Evolutionary conservation across 2,329 filamentous ascomycete genomes (phyloP).

Genomic region (Apiospora rasikravindrae): DNA sequence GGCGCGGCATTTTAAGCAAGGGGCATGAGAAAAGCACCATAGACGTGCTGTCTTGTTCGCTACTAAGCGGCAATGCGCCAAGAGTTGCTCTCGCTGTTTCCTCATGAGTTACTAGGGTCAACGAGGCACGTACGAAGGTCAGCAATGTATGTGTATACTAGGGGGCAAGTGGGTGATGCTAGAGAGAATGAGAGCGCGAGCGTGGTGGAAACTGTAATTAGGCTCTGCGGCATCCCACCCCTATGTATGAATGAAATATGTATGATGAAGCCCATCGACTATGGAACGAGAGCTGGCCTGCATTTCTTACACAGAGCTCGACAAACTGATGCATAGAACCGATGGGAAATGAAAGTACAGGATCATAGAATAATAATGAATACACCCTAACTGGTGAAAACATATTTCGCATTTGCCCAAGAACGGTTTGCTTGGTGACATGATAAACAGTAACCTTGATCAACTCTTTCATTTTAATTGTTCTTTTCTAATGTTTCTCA

Average conservation of each 20-base stretch:
- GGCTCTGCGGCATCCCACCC: neutral
- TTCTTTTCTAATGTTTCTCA: no score
- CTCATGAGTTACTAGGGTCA: neutral
- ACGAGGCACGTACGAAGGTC: neutral
- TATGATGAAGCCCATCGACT: neutral
- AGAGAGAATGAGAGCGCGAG: neutral
- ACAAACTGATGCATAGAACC: neutral
- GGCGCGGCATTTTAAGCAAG: constrained; percentile 56
- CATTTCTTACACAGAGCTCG: neutral
- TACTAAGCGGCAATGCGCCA: neutral
- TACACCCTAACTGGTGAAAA: neutral
- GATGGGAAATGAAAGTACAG: neutral
- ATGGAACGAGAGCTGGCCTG: neutral
- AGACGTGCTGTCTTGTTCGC: neutral
- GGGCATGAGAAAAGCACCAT: neutral
- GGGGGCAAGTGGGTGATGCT: neutral
- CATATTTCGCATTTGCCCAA: neutral
- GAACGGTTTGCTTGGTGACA: neutral
- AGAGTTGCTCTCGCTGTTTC: neutral
- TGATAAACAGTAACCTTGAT: neutral
- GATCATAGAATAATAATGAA: neutral
- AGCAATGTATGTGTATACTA: neutral
- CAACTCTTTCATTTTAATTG: no score
- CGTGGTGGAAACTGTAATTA: neutral
- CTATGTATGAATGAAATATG: neutral